phyloP scores from a whole-genome alignment of 495 filamentous ascomycete species.

The Cenococcum geophilum region DNA sequence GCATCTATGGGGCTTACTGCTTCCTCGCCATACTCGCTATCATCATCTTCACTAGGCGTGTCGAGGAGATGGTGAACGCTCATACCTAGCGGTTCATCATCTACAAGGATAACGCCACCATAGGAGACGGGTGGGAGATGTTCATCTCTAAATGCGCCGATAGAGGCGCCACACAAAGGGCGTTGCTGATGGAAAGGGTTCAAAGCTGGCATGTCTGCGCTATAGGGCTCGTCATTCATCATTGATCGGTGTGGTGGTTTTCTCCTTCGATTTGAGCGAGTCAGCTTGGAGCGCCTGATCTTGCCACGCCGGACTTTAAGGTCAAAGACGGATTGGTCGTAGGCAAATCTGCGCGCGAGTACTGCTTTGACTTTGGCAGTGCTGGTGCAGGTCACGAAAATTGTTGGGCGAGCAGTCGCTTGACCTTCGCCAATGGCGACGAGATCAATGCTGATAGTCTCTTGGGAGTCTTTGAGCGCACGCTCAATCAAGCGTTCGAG shows the following conservation, averaged over 20 bases:
- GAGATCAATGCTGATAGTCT: constrained; percentile 42
- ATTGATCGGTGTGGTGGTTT: constrained; percentile 32
- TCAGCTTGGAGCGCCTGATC: constrained; percentile 37
- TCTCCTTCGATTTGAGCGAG: constrained; percentile 14
- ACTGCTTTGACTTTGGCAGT: constrained; percentile 38
- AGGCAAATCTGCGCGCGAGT: constrained; percentile 38
- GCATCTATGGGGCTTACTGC: constrained; percentile 11
- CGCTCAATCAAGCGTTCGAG: constrained; percentile 40
- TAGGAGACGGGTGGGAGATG: constrained; percentile 86
- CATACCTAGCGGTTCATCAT: constrained; percentile 80
- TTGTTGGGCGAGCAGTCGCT: constrained; percentile 41
- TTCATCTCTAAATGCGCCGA: constrained; percentile 80
- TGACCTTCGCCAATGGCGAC: constrained; percentile 41
- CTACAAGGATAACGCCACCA: constrained; percentile 78
- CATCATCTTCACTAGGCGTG: constrained; percentile 58
- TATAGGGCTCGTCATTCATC: constrained; percentile 22
- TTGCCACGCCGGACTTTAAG: constrained; percentile 43
- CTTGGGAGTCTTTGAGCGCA: constrained; percentile 37
- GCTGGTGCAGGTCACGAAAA: constrained; percentile 44
- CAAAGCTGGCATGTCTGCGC: constrained; percentile 29
- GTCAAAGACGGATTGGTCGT: constrained; percentile 38
- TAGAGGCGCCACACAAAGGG: constrained; percentile 81
- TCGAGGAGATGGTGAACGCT: constrained; percentile 96
- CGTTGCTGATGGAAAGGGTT: constrained; percentile 65
- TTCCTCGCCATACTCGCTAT: constrained; percentile 24